Evolutionary conservation across 768 basidiomycete species (phyloP), one percentile per base, ranked within the genome.

Genomic region (Russula olivacea): DNA sequence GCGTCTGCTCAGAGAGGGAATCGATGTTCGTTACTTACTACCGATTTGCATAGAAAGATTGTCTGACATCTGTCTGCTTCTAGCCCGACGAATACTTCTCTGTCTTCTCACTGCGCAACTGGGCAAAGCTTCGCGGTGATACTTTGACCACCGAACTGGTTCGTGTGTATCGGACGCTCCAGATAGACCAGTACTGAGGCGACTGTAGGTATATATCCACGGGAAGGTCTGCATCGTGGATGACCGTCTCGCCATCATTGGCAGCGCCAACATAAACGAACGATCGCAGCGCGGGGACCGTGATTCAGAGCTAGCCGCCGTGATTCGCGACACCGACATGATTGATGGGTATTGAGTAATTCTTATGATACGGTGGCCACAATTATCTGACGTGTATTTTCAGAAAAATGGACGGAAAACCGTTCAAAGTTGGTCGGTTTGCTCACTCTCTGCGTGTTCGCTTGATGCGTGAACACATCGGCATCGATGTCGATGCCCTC

Each of bases 221-320:
- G 89, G 81, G 50, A 93, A 93, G 77, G 82, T 79, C 21, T 88
- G 87, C 68, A 86, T 98, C 59, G 94, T 98, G 5, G 97, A 99
- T 72, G 96, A 99, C 72, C 86, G 97, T 57, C 77, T 94, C 61
- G 93, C 84, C 36, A 93, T 97, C 71, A 97, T 97, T 66, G 93
- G 93, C 17, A 94, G 93, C 59, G 96, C 96, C 19, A 98, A 97
- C 73, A 93, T 99, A 77, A 98, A 99, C 71, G 97, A 99, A 72
- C 85, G 97, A 41, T 96, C 93, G 15, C 91, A 92, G 71, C 82
- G 93, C 32, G 97, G 97, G 25, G 96, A 99, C 72, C 87, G 97
- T 32, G 97, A 99, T 74, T 98, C 96, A 2, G 97, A 99, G 72
- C 73, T 98, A 38, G 93, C 93, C 3, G 86, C 91, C 41, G 85